A percentile compares a stretch with the other conserved stretches of the same genome.
Conservation (phyloP, 2,329 filamentous ascomycete genomes). For the Pseudogymnoascus sp. region DNA sequence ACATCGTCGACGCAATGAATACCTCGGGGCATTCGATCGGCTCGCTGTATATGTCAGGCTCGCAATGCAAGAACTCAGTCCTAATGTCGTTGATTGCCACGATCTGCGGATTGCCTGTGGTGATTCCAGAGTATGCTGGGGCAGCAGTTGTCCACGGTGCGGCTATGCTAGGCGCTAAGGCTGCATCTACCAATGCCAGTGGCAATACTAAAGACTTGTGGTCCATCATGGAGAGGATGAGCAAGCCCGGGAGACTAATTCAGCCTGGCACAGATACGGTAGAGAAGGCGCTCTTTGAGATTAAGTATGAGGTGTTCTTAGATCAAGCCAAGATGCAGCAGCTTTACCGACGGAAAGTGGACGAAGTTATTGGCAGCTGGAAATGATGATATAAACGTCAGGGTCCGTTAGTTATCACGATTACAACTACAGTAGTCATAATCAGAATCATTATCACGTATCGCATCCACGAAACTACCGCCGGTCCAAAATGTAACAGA, state of each 20-base stretch:
- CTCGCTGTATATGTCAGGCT: conserved; percentile 95
- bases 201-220: conserved; percentile 81
- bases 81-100: conserved; percentile 88
- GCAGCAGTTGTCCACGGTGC: conserved; percentile 94
- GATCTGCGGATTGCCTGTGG: conserved; percentile 81
- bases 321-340: conserved; percentile 85
- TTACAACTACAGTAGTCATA: background rate
- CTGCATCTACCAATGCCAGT: conserved; percentile 70
- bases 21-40: conserved; percentile 74
- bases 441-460: background rate
- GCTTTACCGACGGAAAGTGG: conserved; percentile 68
- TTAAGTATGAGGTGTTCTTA: conserved; percentile 93
- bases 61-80: conserved; percentile 91
- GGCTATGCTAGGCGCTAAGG: conserved; percentile 95
- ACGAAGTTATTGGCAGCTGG: conserved; percentile 47
- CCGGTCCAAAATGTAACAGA: background rate
- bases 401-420: background rate
- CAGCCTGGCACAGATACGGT: conserved; percentile 61
- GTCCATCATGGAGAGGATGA: conserved; percentile 97
- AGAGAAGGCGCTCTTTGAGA: conserved; percentile 71
- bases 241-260: conserved; percentile 81
- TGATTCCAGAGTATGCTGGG: conserved; percentile 89
- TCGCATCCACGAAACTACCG: background rate
- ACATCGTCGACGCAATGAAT: conserved; percentile 96
- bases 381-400: background rate